Evolutionary conservation across 345 rosid genomes (phyloP), one percentile per base, ranked within the genome.

Genomic region (Nasturtium officinale): DNA sequence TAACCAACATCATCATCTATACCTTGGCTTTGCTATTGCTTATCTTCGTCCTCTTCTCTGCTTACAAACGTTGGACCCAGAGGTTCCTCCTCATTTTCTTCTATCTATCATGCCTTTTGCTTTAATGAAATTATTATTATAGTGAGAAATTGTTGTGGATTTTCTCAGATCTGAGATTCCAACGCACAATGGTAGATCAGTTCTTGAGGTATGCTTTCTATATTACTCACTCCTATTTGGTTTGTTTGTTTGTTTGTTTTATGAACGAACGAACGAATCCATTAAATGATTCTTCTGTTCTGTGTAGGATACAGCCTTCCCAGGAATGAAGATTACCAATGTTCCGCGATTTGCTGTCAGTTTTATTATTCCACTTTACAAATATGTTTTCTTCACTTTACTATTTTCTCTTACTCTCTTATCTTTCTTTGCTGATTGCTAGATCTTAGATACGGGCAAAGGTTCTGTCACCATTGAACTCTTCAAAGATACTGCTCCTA

Each of bases 391-490:
- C 20, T 23, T 30, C 58, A 2, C 4, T 26, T 9, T 35, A 15
- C 9, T 67, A 40, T 65, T 16, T 47, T 46, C 7, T 40, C 32
- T 25, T 54, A 20, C 30, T 58, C 1, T 23, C 37, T 1, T 66
- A 38, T 35, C 16, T 48, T 59, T 48, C 30, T 45, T 9, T 63
- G 26, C 54, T 76, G 51, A 37, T 76, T 47, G 29, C 56, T 75
- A 90, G 96, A 67, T 84, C 81, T 64, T 90, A 33, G 82, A 83
- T 35, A 90, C 93, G 28, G 85, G 83, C 10, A 90, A 85, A 78
- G 96, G 96, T 59, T 79, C 71, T 12, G 64, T 90, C 37, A 82
- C 91, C 21, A 86, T 90, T 75, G 88, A 90, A 73, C 82, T 90
- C 17, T 79, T 78, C 84, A 87, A 86, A 79, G 87, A 84, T 79